A percentile compares a stretch with the other conserved stretches of the same genome.
phyloP scores from a whole-genome alignment of 148 eudicot species.

The Hydrangea macrophylla region DNA sequence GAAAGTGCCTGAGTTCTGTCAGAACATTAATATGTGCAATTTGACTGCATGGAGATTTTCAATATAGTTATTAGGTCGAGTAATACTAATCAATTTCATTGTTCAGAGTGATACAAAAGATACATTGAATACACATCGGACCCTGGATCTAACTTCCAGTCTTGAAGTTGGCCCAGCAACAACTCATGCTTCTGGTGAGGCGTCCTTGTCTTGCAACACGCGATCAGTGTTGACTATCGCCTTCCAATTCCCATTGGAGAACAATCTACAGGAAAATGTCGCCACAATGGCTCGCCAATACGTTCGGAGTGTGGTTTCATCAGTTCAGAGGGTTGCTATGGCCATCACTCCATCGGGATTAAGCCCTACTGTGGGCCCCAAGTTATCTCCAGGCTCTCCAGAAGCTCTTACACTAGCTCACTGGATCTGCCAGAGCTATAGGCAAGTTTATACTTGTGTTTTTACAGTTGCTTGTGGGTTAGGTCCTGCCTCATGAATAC shows the following conservation, averaged over 20 bases:
- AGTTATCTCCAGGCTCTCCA: constrained; percentile 73
- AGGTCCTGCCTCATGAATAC: neutral
- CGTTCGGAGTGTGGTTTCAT: constrained; percentile 74
- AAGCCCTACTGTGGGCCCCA: constrained; percentile 59
- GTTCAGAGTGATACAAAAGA: constrained; percentile 36
- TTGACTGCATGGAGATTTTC: neutral
- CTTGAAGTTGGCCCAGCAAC: constrained; percentile 78
- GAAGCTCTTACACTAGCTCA: constrained; percentile 87
- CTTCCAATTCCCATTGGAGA: constrained; percentile 86
- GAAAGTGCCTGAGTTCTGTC: constrained; percentile 4
- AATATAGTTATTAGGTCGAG: neutral
- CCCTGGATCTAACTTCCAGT: constrained; percentile 79
- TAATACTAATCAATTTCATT: constrained; percentile 10
- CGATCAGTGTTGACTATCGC: constrained; percentile 90
- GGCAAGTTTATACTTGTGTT: constrained; percentile 33
- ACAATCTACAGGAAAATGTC: constrained; percentile 63
- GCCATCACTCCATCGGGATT: constrained; percentile 84
- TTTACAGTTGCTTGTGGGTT: constrained; percentile 4
- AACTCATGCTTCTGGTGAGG: constrained; percentile 39
- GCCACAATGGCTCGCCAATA: constrained; percentile 93
- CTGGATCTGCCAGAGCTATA: constrained; percentile 93
- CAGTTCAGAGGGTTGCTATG: constrained; percentile 91
- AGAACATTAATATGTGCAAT: neutral
- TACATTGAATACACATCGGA: constrained; percentile 39
- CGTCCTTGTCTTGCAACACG: constrained; percentile 32